phyloP scores from a whole-genome alignment of 2,329 filamentous ascomycete genomes.

The Leptographium procerum region DNA sequence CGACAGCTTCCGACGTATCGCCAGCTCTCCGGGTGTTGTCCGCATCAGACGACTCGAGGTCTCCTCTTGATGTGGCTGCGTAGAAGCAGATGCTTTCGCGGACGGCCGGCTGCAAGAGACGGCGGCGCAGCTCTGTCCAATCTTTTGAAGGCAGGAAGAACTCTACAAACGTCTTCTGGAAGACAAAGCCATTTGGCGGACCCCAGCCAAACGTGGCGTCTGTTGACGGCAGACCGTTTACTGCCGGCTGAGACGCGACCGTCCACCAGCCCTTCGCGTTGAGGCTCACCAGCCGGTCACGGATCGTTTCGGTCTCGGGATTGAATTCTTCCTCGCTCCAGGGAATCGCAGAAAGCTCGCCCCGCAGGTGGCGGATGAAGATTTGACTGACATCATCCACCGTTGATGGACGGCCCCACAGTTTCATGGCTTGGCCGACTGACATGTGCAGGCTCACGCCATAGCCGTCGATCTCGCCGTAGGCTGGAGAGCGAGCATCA shows the following conservation, averaged over 20 bases:
- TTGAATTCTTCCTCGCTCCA: slow-evolving; percentile 89
- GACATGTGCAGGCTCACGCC: slow-evolving; percentile 91
- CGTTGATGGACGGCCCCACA: slow-evolving; percentile 73
- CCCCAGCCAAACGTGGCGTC: slow-evolving; percentile 88
- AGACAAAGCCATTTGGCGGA: slow-evolving; percentile 82
- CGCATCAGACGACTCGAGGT: slow-evolving; percentile 60
- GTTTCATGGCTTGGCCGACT: slow-evolving; percentile 64
- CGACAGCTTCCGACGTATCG: slow-evolving; percentile 13
- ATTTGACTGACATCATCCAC: slow-evolving; percentile 62
- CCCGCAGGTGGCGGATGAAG: slow-evolving; percentile 72
- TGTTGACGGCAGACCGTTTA: slow-evolving; percentile 70
- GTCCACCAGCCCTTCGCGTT: slow-evolving; percentile 90
- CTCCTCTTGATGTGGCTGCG: slow-evolving; percentile 66
- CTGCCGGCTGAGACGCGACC: slow-evolving; percentile 85
- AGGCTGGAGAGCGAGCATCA: slow-evolving; percentile 90
- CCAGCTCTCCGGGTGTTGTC: slow-evolving; percentile 19
- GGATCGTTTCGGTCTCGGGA: slow-evolving; percentile 74
- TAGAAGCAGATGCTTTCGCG: slow-evolving; percentile 73
- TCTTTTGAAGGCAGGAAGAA: slow-evolving; percentile 73
- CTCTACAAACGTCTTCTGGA: slow-evolving; percentile 97
- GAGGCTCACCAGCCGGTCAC: slow-evolving; percentile 59
- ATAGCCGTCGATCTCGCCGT: slow-evolving; percentile 90
- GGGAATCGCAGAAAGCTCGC: slow-evolving; percentile 69
- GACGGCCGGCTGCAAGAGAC: slow-evolving; percentile 44
- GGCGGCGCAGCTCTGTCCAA: slow-evolving; percentile 55